Evolutionary conservation across 495 filamentous ascomycete species (phyloP).

Genomic region (Penicillium cataractarum): DNA sequence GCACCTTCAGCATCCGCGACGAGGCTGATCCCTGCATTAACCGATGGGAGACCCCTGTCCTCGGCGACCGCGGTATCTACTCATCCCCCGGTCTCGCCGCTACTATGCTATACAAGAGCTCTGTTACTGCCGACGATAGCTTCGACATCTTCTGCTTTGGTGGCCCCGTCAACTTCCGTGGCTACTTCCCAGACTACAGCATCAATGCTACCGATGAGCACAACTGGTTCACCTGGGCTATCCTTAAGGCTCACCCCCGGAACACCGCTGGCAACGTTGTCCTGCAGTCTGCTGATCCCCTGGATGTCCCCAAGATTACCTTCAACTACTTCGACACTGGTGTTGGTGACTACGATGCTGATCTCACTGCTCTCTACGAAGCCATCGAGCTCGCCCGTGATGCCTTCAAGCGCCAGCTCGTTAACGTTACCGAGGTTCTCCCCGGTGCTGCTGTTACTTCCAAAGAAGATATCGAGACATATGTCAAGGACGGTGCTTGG

Average conservation of each 20-base stretch:
- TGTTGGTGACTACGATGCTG: slow-evolving; percentile 33
- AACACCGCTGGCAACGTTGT: slow-evolving; percentile 53
- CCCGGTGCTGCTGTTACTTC: slow-evolving; percentile 43
- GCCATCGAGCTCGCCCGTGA: slow-evolving; percentile 45
- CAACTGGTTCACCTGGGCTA: slow-evolving; percentile 45
- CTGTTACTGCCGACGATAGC: slow-evolving; percentile 37
- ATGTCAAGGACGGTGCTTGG: slow-evolving; percentile 49
- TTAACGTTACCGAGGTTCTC: slow-evolving; percentile 39
- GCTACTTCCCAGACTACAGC: slow-evolving; percentile 36
- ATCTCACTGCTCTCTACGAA: slow-evolving; percentile 50
- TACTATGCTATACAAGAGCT: slow-evolving; percentile 49
- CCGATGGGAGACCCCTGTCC: slow-evolving; percentile 39
- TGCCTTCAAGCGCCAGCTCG: slow-evolving; percentile 26
- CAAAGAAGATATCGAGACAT: slow-evolving; percentile 45
- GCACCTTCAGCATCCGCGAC: slow-evolving; percentile 14
- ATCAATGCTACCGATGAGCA: slow-evolving; percentile 21
- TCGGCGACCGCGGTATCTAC: slow-evolving; percentile 51
- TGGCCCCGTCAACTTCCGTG: slow-evolving; percentile 51
- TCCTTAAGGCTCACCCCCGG: slow-evolving; percentile 56
- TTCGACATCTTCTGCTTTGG: slow-evolving; percentile 56
- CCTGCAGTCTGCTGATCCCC: slow-evolving; percentile 51
- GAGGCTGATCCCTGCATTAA: slow-evolving; percentile 14
- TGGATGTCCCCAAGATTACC: slow-evolving; percentile 55
- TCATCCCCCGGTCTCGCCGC: slow-evolving; percentile 49
- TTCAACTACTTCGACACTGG: slow-evolving; percentile 57